A percentile compares a stretch with the other conserved stretches of the same genome.
Conservation (phyloP, 345 rosid species). For the Nephelium lappaceum region DNA sequence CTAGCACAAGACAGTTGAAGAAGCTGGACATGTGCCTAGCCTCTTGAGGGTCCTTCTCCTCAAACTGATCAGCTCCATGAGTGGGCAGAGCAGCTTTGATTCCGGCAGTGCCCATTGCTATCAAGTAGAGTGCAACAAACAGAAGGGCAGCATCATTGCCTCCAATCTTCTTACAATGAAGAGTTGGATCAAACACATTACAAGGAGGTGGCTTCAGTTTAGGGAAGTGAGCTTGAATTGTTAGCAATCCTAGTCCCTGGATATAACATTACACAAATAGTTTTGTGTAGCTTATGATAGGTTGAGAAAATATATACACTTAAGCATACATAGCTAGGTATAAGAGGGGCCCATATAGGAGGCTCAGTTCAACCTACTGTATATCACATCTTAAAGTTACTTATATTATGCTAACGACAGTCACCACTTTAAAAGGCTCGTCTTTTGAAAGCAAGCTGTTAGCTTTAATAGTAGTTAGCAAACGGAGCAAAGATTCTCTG, state of each 20-base stretch:
- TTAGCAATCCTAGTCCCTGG: constrained; percentile 48
- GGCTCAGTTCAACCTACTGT: no score
- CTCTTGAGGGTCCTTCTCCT: constrained; percentile 52
- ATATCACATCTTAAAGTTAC: no score
- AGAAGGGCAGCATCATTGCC: constrained; percentile 44
- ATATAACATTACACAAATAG: background rate
- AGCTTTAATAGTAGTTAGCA: no score
- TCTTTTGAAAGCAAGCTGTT: no score
- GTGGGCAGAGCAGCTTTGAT: constrained; percentile 56
- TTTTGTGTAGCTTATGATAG: no score
- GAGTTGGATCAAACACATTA: constrained; percentile 35
- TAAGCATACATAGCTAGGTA: no score
- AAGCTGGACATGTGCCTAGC: constrained; percentile 53
- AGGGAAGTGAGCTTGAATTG: constrained; percentile 55
- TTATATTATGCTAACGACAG: no score
- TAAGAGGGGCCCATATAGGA: no score
- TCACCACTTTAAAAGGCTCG: no score
- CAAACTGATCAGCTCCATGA: constrained; percentile 67
- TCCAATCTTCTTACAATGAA: constrained; percentile 40
- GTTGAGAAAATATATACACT: no score
- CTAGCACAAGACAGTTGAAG: constrained; percentile 52
- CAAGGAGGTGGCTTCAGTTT: constrained; percentile 52
- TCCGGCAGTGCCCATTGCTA: constrained; percentile 53
- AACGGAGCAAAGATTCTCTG: no score
- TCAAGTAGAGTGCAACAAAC: constrained; percentile 46